A percentile compares a stretch with the other conserved stretches of the same genome.
Conservation (phyloP, 768 basidiomycete genomes). For the Jaapia argillacea region DNA sequence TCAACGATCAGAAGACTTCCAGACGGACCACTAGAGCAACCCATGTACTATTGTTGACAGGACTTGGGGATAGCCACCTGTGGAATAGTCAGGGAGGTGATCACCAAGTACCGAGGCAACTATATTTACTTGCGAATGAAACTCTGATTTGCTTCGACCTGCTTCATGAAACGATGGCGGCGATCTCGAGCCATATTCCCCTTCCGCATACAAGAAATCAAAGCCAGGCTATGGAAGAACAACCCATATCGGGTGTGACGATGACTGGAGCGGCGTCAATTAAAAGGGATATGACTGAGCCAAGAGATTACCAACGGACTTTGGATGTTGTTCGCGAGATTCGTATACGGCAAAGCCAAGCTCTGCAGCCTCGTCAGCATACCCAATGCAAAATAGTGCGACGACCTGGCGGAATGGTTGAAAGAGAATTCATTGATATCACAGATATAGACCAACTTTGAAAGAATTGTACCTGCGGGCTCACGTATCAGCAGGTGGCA, state of each 20-base stretch:
- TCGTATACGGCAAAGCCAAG: slow-evolving; percentile 57
- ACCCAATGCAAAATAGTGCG: slow-evolving; percentile 55
- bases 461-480: slow-evolving; percentile 49
- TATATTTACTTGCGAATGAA: slow-evolving; percentile 45
- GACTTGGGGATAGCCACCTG: slow-evolving; percentile 64
- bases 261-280: slow-evolving; percentile 35
- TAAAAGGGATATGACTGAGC: background rate
- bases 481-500: background rate
- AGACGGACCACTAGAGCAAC: slow-evolving; percentile 50
- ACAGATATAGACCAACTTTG: too few relatives aligned
- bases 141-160: slow-evolving; percentile 49
- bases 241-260: slow-evolving; percentile 57
- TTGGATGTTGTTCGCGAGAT: slow-evolving; percentile 49
- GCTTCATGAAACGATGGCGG: slow-evolving; percentile 35
- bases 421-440: background rate
- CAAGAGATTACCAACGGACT: slow-evolving; percentile 28
- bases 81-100: slow-evolving; percentile 2
- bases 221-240: slow-evolving; percentile 62
- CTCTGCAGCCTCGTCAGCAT: slow-evolving; percentile 42
- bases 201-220: slow-evolving; percentile 49
- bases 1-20: background rate
- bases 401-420: slow-evolving; percentile 32
- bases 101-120: background rate
- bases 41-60: slow-evolving; percentile 62
- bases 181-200: slow-evolving; percentile 25